Percentiles rank a stretch among this genome's conserved stretches.
Conservation (phyloP, 768 basidiomycete genomes). For the Agrocybe chaxingu region DNA sequence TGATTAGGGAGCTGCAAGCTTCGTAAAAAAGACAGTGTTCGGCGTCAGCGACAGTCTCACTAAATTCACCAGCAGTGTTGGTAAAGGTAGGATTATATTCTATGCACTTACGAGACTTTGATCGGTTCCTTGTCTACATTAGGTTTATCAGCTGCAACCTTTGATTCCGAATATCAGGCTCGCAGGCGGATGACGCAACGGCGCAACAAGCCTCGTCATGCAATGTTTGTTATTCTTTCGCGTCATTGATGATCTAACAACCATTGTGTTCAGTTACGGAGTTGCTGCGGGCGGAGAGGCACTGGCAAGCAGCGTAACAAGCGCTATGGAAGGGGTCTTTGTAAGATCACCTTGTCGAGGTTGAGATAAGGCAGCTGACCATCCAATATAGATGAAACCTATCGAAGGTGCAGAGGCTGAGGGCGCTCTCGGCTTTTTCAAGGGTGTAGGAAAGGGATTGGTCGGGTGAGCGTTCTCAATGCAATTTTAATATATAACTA, state of each 20-base stretch:
- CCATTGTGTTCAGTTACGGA: conserved; percentile 65
- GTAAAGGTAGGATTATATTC: conserved; percentile 63
- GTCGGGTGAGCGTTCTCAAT: conserved; percentile 65
- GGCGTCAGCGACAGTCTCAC: conserved; percentile 94
- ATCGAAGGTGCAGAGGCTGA: conserved; percentile 94
- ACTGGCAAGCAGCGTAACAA: conserved; percentile 88
- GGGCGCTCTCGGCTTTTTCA: conserved; percentile 96
- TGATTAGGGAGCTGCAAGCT: conserved; percentile 87
- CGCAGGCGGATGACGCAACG: conserved; percentile 84
- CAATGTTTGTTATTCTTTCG: conserved; percentile 57
- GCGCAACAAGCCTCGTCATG: conserved; percentile 93
- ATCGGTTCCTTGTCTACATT: neutral
- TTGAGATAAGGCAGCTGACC: neutral
- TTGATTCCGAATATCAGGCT: conserved; percentile 94
- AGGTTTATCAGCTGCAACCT: conserved; percentile 95
- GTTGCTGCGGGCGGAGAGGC: conserved; percentile 94
- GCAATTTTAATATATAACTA: neutral
- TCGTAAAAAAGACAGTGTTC: conserved; percentile 98
- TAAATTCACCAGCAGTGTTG: conserved; percentile 97
- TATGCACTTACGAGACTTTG: neutral
- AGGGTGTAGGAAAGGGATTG: conserved; percentile 94
- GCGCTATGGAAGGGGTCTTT: conserved; percentile 93
- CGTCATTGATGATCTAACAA: neutral
- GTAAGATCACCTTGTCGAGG: conserved; percentile 33
- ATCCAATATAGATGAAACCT: conserved; percentile 74